phyloP scores from a whole-genome alignment of 2,329 filamentous ascomycete genomes.

The Paramyrothecium roridum region DNA sequence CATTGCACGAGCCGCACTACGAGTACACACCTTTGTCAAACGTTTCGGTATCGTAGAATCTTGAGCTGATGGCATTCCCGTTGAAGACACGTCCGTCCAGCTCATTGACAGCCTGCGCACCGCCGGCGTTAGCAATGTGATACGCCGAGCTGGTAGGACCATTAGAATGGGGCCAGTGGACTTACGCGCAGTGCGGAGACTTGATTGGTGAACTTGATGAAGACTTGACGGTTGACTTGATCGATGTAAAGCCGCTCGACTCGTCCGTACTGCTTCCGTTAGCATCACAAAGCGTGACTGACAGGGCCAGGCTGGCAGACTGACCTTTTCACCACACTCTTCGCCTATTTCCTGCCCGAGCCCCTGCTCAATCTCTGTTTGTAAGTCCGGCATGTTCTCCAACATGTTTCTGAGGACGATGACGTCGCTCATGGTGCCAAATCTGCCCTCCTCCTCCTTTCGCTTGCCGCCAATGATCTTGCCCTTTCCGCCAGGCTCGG shows the following conservation, averaged over 20 bases:
- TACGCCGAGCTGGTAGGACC: background rate
- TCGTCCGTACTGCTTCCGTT: conserved; percentile 65
- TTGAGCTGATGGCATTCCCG: conserved; percentile 77
- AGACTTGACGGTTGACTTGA: conserved; percentile 65
- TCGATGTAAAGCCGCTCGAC: conserved; percentile 80
- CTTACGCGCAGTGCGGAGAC: conserved; percentile 80
- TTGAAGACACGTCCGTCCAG: conserved; percentile 86
- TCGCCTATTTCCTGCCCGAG: conserved; percentile 94
- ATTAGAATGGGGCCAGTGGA: conserved; percentile 13
- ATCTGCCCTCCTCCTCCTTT: conserved; percentile 46
- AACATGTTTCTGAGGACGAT: conserved; percentile 83
- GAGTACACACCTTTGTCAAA: conserved; percentile 68
- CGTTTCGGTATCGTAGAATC: conserved; percentile 77
- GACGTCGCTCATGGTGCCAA: conserved; percentile 76
- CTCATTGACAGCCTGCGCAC: conserved; percentile 75
- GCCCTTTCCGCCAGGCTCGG: conserved; percentile 64
- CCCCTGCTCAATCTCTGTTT: conserved; percentile 70
- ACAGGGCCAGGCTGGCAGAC: background rate
- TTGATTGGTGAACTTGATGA: conserved; percentile 87
- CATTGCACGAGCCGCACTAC: background rate
- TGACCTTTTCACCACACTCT: conserved; percentile 78
- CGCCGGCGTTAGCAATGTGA: conserved; percentile 3
- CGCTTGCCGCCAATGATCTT: conserved; percentile 78
- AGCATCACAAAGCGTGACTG: conserved; percentile 2
- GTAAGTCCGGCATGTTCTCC: conserved; percentile 72